Evolutionary conservation across 768 basidiomycete genomes (phyloP).

Genomic region (Exidia glandulosa): DNA sequence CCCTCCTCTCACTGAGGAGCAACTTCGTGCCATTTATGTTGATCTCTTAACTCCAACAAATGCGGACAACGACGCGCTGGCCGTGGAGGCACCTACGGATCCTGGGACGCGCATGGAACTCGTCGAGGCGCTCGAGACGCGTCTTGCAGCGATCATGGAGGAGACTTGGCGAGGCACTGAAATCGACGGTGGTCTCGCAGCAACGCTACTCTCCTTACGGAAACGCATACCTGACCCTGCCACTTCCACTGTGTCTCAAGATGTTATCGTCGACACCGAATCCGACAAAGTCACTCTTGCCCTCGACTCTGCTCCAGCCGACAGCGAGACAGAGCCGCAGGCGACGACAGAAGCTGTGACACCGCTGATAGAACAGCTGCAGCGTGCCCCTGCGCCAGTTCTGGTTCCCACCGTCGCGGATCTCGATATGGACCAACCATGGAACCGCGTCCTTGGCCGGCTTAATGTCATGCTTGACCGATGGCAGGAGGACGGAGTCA

Average conservation of each 20-base stretch:
- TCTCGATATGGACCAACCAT: neutral
- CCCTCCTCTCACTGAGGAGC: constrained; percentile 22
- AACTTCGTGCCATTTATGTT: constrained; percentile 30
- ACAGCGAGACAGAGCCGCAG: no score
- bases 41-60: constrained; percentile 23
- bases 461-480: neutral
- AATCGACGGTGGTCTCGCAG: constrained; percentile 24
- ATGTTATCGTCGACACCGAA: no score
- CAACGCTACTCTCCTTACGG: neutral
- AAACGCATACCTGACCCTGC: no score
- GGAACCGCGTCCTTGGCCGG: neutral
- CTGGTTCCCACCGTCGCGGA: neutral
- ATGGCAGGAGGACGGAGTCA: neutral
- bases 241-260: no score
- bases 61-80: constrained; percentile 4
- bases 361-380: no score
- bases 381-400: no score
- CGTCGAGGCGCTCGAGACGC: neutral
- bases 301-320: no score
- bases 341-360: no score
- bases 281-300: no score
- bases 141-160: neutral
- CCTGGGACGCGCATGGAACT: constrained; percentile 1
- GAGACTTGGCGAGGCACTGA: constrained; percentile 10
- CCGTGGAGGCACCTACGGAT: constrained; percentile 1